phyloP scores from a whole-genome alignment of 306 rosid genomes.

The Sicyos baderoa region DNA sequence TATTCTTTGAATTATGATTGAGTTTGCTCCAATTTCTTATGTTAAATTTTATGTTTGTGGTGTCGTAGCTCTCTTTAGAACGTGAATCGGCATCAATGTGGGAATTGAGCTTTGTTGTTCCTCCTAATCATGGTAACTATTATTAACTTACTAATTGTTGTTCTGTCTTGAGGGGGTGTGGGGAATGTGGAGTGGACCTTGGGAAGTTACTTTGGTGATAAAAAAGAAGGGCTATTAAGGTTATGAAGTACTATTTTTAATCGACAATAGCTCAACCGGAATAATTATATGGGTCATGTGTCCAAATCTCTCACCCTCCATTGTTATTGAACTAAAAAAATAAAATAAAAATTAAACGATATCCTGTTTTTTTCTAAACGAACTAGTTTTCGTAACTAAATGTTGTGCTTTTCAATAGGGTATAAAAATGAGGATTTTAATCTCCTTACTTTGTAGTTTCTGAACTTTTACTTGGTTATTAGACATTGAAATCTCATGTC shows the following conservation, averaged over 20 bases:
- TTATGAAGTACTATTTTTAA: not conserved
- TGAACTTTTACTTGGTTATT: not conserved
- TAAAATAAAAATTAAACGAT: not conserved
- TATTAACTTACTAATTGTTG: not conserved
- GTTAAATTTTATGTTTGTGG: not conserved
- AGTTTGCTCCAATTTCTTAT: not conserved
- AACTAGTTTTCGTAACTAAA: not conserved
- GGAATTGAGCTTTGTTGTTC: constrained; percentile 97
- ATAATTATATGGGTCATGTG: too few relatives aligned
- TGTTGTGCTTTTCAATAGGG: too few relatives aligned
- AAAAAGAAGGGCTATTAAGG: not conserved
- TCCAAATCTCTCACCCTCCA: too few relatives aligned
- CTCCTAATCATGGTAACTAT: constrained; percentile 83
- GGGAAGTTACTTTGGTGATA: not conserved
- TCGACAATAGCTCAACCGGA: not conserved
- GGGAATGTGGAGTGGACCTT: not conserved
- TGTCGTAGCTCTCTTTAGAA: constrained; percentile 65
- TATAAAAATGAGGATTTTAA: not conserved
- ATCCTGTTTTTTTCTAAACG: not conserved
- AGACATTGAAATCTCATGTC: not conserved
- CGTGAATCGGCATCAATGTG: constrained; percentile 93
- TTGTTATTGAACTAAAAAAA: too few relatives aligned
- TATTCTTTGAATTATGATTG: not conserved
- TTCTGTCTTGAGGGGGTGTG: not conserved
- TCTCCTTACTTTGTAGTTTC: not conserved